Percentiles rank a stretch among this genome's conserved stretches.
phyloP scores from a whole-genome alignment of 1,284 basidiomycete genomes.

The Moniliella sp. region DNA sequence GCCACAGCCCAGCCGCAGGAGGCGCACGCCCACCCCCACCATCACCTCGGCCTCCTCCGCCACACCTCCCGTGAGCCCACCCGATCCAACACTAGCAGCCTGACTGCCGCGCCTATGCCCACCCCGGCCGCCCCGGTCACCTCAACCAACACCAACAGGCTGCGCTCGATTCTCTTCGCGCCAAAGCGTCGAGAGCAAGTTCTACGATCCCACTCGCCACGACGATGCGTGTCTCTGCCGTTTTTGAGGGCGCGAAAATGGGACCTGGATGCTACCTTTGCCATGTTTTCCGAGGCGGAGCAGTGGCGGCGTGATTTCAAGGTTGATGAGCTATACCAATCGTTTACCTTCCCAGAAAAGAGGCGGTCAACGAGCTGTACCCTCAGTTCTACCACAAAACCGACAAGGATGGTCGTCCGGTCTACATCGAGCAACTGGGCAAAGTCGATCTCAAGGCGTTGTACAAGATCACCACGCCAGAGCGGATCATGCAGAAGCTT shows the following conservation, averaged over 20 bases:
- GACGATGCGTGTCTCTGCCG: slow-evolving; percentile 31
- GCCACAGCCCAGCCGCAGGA: no score
- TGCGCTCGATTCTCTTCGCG: no score
- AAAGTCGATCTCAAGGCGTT: slow-evolving; percentile 61
- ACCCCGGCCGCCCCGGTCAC: no score
- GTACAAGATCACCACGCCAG: slow-evolving; percentile 49
- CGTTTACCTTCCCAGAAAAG: slow-evolving; percentile 70
- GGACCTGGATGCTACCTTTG: slow-evolving; percentile 57
- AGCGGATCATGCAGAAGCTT: slow-evolving; percentile 70
- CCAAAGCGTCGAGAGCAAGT: no score
- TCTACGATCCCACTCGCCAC: slow-evolving; percentile 25
- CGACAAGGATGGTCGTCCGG: slow-evolving; percentile 82
- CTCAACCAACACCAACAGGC: no score
- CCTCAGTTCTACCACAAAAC: slow-evolving; percentile 85
- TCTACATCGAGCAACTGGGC: slow-evolving; percentile 84
- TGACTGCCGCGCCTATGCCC: no score
- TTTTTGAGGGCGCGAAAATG: slow-evolving; percentile 78
- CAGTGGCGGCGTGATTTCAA: slow-evolving; percentile 74
- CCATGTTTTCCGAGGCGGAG: slow-evolving; percentile 63
- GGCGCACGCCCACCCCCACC: no score
- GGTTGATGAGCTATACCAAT: slow-evolving; percentile 63
- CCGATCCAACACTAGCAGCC: no score
- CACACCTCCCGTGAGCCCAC: no score
- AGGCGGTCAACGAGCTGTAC: slow-evolving; percentile 69
- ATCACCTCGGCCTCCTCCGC: no score